Conservation (phyloP, 2,329 filamentous ascomycete genomes). For the Metarhizium brunneum region DNA sequence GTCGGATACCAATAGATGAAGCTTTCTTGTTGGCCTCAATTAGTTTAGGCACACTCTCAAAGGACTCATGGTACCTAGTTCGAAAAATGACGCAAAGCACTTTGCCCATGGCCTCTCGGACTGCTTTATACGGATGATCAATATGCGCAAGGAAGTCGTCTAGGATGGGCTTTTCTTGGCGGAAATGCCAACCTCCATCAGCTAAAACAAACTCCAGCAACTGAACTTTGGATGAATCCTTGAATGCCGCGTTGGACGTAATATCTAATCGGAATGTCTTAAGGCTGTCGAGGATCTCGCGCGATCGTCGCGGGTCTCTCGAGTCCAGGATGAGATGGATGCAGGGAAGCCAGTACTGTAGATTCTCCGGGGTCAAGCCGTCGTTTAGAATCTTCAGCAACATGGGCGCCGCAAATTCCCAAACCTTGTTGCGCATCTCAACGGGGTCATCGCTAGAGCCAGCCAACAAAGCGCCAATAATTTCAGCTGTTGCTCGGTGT, state of each 20-base stretch:
- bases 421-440: constrained; percentile 66
- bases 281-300: constrained; percentile 77
- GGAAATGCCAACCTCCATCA: constrained; percentile 94
- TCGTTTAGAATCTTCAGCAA: constrained; percentile 82
- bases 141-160: constrained; percentile 85
- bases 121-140: constrained; percentile 95
- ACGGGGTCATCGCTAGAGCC: constrained; percentile 71
- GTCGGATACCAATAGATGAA: constrained; percentile 75
- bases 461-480: constrained; percentile 74
- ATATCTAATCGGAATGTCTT: constrained; percentile 85
- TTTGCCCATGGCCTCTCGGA: constrained; percentile 87
- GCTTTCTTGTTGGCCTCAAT: constrained; percentile 69
- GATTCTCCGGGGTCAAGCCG: constrained; percentile 87
- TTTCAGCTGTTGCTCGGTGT: constrained; percentile 90
- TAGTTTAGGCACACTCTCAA: constrained; percentile 66
- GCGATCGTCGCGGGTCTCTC: constrained; percentile 80
- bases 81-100: constrained; percentile 84
- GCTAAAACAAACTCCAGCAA: constrained; percentile 80
- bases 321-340: constrained; percentile 81
- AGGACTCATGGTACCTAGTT: constrained; percentile 89
- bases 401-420: constrained; percentile 85
- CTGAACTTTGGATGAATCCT: constrained; percentile 94
- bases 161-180: constrained; percentile 76
- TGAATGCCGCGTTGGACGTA: constrained; percentile 93
- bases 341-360: constrained; percentile 90